Conservation (phyloP, 2,329 filamentous ascomycete genomes). For the Fusarium papillatum region DNA sequence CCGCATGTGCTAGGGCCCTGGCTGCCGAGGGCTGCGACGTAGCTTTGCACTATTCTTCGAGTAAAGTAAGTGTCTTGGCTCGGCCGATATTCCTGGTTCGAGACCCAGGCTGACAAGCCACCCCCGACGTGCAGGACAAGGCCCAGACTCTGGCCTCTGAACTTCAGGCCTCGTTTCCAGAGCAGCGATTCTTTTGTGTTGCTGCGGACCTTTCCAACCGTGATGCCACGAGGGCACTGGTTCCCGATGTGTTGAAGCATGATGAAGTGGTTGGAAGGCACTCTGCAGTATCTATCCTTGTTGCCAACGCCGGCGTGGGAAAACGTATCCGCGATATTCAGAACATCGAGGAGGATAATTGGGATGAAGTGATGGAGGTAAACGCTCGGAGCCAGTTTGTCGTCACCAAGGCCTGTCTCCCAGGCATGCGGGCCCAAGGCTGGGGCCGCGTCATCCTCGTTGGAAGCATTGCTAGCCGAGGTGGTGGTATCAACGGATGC, state of each 20-base stretch:
- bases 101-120: not conserved
- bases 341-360: slow-evolving; percentile 51
- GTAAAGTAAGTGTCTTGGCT: slow-evolving; percentile 39
- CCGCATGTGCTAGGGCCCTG: slow-evolving; percentile 47
- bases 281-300: slow-evolving; percentile 46
- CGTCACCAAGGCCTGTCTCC: slow-evolving; percentile 48
- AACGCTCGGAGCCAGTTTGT: slow-evolving; percentile 51
- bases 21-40: slow-evolving; percentile 53
- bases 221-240: slow-evolving; percentile 20
- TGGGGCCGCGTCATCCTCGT: slow-evolving; percentile 51
- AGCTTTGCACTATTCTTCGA: slow-evolving; percentile 51
- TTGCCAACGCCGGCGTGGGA: slow-evolving; percentile 50
- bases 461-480: slow-evolving; percentile 50
- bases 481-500: slow-evolving; percentile 51
- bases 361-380: slow-evolving; percentile 53
- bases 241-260: not conserved
- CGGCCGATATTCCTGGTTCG: not conserved
- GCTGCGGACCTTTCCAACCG: slow-evolving; percentile 24
- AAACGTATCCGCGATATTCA: slow-evolving; percentile 50
- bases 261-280: slow-evolving; percentile 27
- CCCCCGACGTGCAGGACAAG: slow-evolving; percentile 41
- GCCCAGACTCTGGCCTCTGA: slow-evolving; percentile 46
- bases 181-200: slow-evolving; percentile 11
- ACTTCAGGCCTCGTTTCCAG: not conserved
- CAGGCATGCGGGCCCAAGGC: slow-evolving; percentile 47